These are phyloP conservation scores for Pichia nanzhaoensis DNA, from an alignment of 805 yeast genomes.

Conservation along the genomic window DNA sequence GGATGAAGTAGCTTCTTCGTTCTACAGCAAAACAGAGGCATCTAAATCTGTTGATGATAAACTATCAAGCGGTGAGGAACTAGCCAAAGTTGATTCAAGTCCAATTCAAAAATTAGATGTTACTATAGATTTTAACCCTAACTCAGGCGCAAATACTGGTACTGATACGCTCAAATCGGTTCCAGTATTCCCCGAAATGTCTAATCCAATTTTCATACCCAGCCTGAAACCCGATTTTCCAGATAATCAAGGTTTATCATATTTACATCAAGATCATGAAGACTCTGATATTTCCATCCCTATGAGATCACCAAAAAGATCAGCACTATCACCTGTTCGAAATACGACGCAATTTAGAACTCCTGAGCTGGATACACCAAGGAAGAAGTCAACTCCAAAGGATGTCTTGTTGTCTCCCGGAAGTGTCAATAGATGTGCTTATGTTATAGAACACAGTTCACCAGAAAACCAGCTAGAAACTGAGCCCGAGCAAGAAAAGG, in stretches of 20 bases:
- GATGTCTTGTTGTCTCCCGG: conserved; percentile 8
- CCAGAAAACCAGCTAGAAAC: not conserved
- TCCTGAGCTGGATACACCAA: conserved; percentile 15
- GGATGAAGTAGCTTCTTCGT: conserved; percentile 1
- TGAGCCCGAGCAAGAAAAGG: conserved; percentile 12
- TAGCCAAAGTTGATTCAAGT: conserved; percentile 2
- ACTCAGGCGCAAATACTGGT: not conserved
- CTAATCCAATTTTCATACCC: conserved; percentile 7
- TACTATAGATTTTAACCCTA: not conserved
- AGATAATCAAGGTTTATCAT: not conserved
- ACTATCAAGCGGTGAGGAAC: not conserved
- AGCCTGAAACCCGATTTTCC: not conserved
- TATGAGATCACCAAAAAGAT: conserved; percentile 27
- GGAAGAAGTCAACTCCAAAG: conserved; percentile 4
- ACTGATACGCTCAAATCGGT: conserved; percentile 1
- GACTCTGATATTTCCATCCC: conserved; percentile 25
- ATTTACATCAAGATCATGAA: not conserved
- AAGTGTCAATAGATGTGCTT: conserved; percentile 8
- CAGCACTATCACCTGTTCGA: conserved; percentile 12
- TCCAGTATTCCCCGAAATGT: not conserved
- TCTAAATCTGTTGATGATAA: not conserved
- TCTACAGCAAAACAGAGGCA: conserved; percentile 1
- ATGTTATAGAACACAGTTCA: conserved; percentile 6
- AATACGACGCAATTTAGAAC: conserved; percentile 17
- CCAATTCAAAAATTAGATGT: conserved; percentile 9